Percentiles rank a stretch among this genome's conserved stretches.
Conservation (phyloP, 352 stramenopile genomes). For the Phytophthora sansomeana region DNA sequence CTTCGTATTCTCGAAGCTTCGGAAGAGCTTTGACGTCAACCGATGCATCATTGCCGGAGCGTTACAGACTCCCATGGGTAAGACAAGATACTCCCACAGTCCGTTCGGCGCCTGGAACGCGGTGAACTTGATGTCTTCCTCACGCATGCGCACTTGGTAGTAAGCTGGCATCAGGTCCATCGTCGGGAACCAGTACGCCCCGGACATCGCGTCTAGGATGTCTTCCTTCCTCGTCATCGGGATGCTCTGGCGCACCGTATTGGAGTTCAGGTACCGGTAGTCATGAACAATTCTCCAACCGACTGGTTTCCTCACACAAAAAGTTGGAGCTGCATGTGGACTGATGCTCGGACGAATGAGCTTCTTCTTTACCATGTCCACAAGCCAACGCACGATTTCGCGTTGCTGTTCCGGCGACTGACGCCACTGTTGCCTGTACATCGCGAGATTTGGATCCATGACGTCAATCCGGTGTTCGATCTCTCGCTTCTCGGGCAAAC, state of each 20-base stretch:
- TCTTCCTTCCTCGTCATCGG: conserved; percentile 31
- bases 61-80: conserved; percentile 8
- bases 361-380: conserved; percentile 12
- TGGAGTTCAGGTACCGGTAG: conserved; percentile 15
- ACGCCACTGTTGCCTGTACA: conserved; percentile 22
- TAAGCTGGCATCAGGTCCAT: conserved; percentile 33
- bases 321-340: conserved; percentile 8
- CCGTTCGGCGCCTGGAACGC: conserved; percentile 20
- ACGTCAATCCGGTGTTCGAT: conserved; percentile 13
- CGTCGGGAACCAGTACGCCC: conserved; percentile 21
- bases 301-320: conserved; percentile 30
- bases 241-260: conserved; percentile 11
- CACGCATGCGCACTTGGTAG: conserved; percentile 35
- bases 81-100: conserved; percentile 13
- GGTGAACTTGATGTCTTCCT: conserved; percentile 28
- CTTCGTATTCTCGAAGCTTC: conserved; percentile 2
- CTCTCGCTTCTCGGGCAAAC: conserved; percentile 8
- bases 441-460: conserved; percentile 3
- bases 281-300: conserved; percentile 37
- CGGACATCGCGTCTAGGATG: conserved; percentile 23
- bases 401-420: conserved; percentile 26
- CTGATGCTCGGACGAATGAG: conserved; percentile 15
- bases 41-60: conserved; percentile 1
- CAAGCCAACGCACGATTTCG: conserved; percentile 3
- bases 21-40: conserved; percentile 13